Base-by-base conservation (phyloP, 2,329 filamentous ascomycete genomes). In the Alternaria solani region DNA sequence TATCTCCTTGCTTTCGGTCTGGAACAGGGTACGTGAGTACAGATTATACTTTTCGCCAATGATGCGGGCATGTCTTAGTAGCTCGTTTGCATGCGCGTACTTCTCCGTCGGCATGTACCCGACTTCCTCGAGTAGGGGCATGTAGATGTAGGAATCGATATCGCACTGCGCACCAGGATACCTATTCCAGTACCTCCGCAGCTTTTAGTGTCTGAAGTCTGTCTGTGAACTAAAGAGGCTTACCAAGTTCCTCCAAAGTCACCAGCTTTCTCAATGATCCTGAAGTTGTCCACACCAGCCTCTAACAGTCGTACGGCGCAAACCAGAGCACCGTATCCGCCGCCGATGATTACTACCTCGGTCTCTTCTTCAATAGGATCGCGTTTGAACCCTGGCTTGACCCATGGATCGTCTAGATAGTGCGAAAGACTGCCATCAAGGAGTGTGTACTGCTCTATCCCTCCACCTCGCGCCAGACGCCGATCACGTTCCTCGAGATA, bases 31-130 rank as follows among this genome's bases (percentile, higher is more conserved):
- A 7, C 39, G 51, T 11, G 38, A 34, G 28, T 78, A 71, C 4
- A 88, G 70, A 4, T 77, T 69, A 63, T 77, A 87, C 57, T 81
- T 77, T 41, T 74, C 70, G 6, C 80, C 81, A 16, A 87, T 79
- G 1, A 74, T 72, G 7, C 83, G 72, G 3, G 81, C 78, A 67
- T 88, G 81, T 36, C 77, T 71, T 0, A 81, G 79, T 18, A 88
- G 59, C 64, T 86, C 84, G 3, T 72, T 64, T 0, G 81, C 83
- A 9, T 74, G 74, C 0, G 81, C 75, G 62, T 84, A 86, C 42
- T 80, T 80, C 43, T 85, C 78, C 16, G 78, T 83, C 0, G 87
- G 88, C 70, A 88, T 82, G 67, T 87, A 88, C 1, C 60, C 67
- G 4, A 70, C 51, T 47, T 75, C 71, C 38, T 74, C 51, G 7